Evolutionary conservation across 805 yeast genomes (phyloP).

Genomic region (Teunomyces barrocoloradensis): DNA sequence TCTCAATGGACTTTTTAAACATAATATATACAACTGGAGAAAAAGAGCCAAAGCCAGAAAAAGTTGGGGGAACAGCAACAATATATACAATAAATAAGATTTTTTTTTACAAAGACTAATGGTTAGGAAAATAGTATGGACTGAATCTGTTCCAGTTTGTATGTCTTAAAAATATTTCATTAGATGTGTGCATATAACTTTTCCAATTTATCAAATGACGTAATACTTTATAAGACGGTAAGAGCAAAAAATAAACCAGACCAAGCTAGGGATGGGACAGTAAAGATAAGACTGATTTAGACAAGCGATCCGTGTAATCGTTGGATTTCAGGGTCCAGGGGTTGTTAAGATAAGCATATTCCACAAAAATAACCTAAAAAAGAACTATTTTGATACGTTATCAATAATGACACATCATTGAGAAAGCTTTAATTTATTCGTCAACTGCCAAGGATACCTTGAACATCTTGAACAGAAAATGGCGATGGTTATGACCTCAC

Average conservation of each 20-base stretch:
- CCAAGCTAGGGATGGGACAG: not conserved
- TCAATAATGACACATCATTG: not conserved
- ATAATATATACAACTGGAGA: not conserved
- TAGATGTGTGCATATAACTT: not conserved
- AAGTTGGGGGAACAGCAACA: not conserved
- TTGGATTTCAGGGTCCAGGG: not conserved
- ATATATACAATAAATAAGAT: not conserved
- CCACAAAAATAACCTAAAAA: not conserved
- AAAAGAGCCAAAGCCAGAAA: not conserved
- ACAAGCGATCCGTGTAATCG: not conserved
- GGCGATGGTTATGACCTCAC: not conserved
- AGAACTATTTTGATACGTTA: too few species aligned
- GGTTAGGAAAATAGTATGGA: not conserved
- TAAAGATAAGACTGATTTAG: not conserved
- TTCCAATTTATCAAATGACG: not conserved
- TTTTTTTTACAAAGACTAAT: not conserved
- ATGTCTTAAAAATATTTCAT: not conserved
- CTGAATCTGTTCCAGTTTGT: not conserved
- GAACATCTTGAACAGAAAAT: not conserved
- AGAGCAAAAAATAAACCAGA: not conserved
- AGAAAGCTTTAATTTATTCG: not conserved
- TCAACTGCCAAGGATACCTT: not conserved
- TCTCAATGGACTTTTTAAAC: not conserved
- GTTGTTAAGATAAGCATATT: not conserved
- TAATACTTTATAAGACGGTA: not conserved